Percentiles rank a stretch among this genome's conserved stretches.
phyloP scores from a whole-genome alignment of 768 basidiomycete genomes.

The Paxillus ammoniavirescens region DNA sequence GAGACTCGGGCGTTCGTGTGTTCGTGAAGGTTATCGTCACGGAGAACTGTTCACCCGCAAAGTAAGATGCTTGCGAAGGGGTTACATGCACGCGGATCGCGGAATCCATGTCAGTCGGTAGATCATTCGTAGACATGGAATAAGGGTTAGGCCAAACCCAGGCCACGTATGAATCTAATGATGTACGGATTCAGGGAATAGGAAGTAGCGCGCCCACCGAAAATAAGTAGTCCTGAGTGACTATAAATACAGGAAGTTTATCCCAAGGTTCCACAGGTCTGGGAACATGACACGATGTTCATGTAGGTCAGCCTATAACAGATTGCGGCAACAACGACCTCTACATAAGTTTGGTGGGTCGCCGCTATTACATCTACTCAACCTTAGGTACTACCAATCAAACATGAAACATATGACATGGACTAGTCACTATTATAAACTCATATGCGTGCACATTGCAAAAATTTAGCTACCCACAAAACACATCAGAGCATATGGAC shows the following conservation, averaged over 20 bases:
- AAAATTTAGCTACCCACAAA: too few relatives aligned
- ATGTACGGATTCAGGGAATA: neutral
- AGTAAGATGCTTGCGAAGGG: constrained; percentile 86
- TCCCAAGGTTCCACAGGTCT: constrained; percentile 13
- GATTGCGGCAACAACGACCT: too few relatives aligned
- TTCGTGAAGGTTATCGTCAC: constrained; percentile 89
- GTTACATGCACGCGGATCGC: constrained; percentile 65
- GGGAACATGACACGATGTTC: constrained; percentile 4
- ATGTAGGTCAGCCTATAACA: neutral
- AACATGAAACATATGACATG: neutral
- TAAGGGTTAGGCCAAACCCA: neutral
- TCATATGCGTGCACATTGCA: too few relatives aligned
- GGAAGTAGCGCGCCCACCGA: neutral
- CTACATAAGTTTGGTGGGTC: too few relatives aligned
- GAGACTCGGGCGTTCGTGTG: constrained; percentile 53
- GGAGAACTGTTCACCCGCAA: constrained; percentile 86
- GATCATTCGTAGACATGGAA: constrained; percentile 20
- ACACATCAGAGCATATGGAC: too few relatives aligned
- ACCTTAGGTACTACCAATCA: neutral
- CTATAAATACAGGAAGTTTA: constrained; percentile 5
- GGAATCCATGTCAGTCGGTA: constrained; percentile 34
- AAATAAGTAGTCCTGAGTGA: neutral
- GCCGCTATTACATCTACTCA: neutral
- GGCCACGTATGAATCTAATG: constrained; percentile 3
- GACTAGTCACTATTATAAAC: too few relatives aligned